phyloP scores from a whole-genome alignment of 495 filamentous ascomycete genomes.

The Penicillium flavigenum region DNA sequence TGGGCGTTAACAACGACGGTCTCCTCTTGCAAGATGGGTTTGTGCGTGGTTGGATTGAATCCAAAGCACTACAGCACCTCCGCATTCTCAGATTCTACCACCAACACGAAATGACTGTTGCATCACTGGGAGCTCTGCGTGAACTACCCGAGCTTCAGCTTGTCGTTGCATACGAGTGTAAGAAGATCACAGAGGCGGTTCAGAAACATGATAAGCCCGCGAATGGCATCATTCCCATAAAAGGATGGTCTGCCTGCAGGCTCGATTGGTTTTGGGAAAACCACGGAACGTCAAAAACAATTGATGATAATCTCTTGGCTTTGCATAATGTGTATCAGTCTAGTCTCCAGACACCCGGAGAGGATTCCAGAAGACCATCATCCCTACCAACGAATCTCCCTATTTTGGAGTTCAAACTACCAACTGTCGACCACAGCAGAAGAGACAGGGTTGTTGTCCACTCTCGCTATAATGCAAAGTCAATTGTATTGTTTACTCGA shows the following conservation, averaged over 20 bases:
- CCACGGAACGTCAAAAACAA: neutral
- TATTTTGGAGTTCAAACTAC: conserved; percentile 10
- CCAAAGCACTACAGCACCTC: conserved; percentile 34
- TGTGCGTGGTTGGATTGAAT: conserved; percentile 41
- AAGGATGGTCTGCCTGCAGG: conserved; percentile 12
- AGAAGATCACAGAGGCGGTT: conserved; percentile 7
- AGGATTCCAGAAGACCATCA: neutral
- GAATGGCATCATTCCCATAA: neutral
- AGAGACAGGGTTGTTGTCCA: conserved; percentile 7
- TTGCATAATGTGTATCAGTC: conserved; percentile 10
- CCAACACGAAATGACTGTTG: conserved; percentile 28
- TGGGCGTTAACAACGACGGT: conserved; percentile 8
- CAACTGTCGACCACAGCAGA: conserved; percentile 1
- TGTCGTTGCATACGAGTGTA: conserved; percentile 30
- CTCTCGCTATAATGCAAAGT: conserved; percentile 9
- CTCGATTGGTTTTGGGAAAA: conserved; percentile 11
- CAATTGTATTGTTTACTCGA: conserved; percentile 10
- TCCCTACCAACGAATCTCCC: neutral
- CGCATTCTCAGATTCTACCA: conserved; percentile 35
- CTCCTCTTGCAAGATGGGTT: conserved; percentile 36
- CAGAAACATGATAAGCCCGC: neutral
- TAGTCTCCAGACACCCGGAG: neutral
- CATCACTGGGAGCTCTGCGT: conserved; percentile 26
- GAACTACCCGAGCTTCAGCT: conserved; percentile 33
- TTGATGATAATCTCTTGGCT: neutral